Evolutionary conservation across 331 rosid genomes (phyloP).

Genomic region (Acacia pycnantha): DNA sequence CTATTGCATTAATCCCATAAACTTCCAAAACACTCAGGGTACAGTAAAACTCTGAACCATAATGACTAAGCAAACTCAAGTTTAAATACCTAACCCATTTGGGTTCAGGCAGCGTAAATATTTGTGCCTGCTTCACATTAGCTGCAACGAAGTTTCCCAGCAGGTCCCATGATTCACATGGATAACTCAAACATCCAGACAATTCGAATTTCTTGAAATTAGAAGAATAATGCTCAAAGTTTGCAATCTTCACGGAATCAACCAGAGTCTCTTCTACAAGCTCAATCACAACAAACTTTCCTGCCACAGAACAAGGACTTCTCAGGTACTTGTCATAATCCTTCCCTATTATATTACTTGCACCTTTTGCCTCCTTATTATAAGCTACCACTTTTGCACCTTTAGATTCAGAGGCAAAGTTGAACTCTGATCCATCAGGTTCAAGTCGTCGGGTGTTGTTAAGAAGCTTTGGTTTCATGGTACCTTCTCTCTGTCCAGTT

Average conservation of each 20-base stretch:
- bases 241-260: slow-evolving; percentile 79
- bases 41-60: slow-evolving; percentile 94
- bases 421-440: slow-evolving; percentile 76
- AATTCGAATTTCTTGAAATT: slow-evolving; percentile 77
- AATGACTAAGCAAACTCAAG: slow-evolving; percentile 69
- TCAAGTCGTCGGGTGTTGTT: slow-evolving; percentile 73
- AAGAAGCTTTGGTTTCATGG: slow-evolving; percentile 32
- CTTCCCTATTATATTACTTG: slow-evolving; percentile 68
- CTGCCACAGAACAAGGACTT: slow-evolving; percentile 85
- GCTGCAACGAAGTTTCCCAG: slow-evolving; percentile 71
- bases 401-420: slow-evolving; percentile 84
- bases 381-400: slow-evolving; percentile 91
- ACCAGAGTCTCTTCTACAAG: slow-evolving; percentile 84
- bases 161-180: slow-evolving; percentile 62
- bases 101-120: slow-evolving; percentile 67
- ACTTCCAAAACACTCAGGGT: slow-evolving; percentile 81
- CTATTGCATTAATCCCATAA: slow-evolving; percentile 84
- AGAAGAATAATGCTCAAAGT: slow-evolving; percentile 89
- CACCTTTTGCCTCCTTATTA: slow-evolving; percentile 91
- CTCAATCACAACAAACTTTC: slow-evolving; percentile 80
- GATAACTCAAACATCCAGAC: slow-evolving; percentile 75
- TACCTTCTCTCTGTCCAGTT: slow-evolving; percentile 44
- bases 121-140: slow-evolving; percentile 80
- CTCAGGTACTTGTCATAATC: slow-evolving; percentile 85
- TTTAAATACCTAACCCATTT: slow-evolving; percentile 86